Percentiles rank a stretch among this genome's conserved stretches.
phyloP scores from a whole-genome alignment of 2,329 filamentous ascomycete species.

The Claviceps sorghi region DNA sequence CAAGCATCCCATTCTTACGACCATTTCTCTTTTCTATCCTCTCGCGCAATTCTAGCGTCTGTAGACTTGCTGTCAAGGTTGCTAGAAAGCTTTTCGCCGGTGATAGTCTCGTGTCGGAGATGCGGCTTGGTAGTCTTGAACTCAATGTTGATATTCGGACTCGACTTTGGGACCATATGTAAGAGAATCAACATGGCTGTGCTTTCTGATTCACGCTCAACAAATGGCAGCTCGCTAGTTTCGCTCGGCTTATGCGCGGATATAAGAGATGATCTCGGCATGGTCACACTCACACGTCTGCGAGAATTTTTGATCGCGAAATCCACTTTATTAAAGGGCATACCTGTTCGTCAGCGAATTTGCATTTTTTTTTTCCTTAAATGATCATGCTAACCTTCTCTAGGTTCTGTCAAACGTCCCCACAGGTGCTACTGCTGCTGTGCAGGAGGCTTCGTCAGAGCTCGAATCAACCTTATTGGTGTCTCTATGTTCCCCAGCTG shows the following conservation, averaged over 20 bases:
- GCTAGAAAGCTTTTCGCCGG: constrained; percentile 31
- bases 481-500: constrained; percentile 49
- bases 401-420: constrained; percentile 41
- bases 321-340: constrained; percentile 34
- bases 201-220: background rate
- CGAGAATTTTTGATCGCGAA: constrained; percentile 43
- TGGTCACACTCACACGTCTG: constrained; percentile 31
- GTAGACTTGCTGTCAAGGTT: constrained; percentile 32
- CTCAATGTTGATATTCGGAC: constrained; percentile 16
- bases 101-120: constrained; percentile 15
- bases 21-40: constrained; percentile 40
- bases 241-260: constrained; percentile 36
- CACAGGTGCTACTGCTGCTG: constrained; percentile 36
- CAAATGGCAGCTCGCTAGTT: constrained; percentile 16
- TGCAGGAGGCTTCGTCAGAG: constrained; percentile 36
- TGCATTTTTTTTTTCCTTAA: background rate
- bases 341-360: constrained; percentile 25
- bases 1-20: constrained; percentile 25
- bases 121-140: constrained; percentile 11
- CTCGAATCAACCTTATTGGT: constrained; percentile 50
- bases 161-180: constrained; percentile 41
- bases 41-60: constrained; percentile 34
- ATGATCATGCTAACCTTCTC: constrained; percentile 6
- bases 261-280: constrained; percentile 27
- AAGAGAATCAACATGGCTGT: constrained; percentile 9